Evolutionary conservation across 1,284 basidiomycete genomes (phyloP), one percentile per base, ranked within the genome.

Genomic region (Peniophora sp.): DNA sequence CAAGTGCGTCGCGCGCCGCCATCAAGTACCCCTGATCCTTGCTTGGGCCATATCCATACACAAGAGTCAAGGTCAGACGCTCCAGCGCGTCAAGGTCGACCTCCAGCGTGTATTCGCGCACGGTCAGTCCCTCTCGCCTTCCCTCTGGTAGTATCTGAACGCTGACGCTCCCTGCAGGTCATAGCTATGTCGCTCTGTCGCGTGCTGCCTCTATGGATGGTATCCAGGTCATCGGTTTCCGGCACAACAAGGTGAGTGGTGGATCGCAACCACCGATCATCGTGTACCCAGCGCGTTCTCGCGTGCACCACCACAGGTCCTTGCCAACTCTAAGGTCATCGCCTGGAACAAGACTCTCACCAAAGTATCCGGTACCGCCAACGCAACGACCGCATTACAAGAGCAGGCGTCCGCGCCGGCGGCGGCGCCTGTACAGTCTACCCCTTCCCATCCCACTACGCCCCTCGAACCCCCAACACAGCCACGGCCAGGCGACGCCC

Each of bases 31-130:
- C 0, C 69, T 95, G 32, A 92, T 94, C 52, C 76, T 93, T n/a
- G 81, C 90, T 0, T 94, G 90, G 91, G 91, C 92, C 0, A 90
- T 92, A 85, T 92, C 89, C 49, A 97, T 97, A 49, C 94, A 97
- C 66, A 97, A 97, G 67, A 89, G 88, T 32, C 93, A 95, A 65
- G 92, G 92, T 1, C 92, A 94, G 67, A 95, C 89, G 0, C 72
- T 96, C 17, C 85, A 92, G 51, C 77, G 88, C 22, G 90, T 96
- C 50, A 91, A 85, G 65, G 82, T 92, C 41, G 89, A 92, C 61
- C 69, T 92, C 22, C 79, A 77, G 2, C 82, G 79, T 56, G 84
- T 91, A 2, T 94, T 97, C 59, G 94, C 97, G 69, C 95, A 93
- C 67, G 92, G 92, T 78, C 45, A 45, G 22, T 48, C 55, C 56